Evolutionary conservation across 805 yeast species (phyloP).

Genomic region (Cyberlindnera xylosilytica): DNA sequence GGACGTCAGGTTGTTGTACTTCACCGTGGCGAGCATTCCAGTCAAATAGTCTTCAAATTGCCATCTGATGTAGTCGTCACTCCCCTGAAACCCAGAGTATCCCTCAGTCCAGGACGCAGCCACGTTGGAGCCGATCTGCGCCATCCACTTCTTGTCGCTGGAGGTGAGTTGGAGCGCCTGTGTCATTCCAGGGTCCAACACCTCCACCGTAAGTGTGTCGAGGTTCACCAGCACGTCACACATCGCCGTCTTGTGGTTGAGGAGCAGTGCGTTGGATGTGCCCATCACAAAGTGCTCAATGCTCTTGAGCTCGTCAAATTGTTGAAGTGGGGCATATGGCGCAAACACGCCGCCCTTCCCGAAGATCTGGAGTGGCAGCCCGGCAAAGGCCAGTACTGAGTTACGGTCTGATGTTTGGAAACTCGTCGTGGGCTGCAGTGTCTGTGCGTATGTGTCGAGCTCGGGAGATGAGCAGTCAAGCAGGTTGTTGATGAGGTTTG

Average conservation of each 20-base stretch:
- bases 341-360: constrained; percentile 84
- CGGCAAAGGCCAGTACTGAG: constrained; percentile 76
- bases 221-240: constrained; percentile 74
- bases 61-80: constrained; percentile 84
- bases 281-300: constrained; percentile 75
- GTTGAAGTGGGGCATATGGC: constrained; percentile 94
- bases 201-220: constrained; percentile 48
- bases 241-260: constrained; percentile 56
- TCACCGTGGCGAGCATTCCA: constrained; percentile 68
- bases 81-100: constrained; percentile 56
- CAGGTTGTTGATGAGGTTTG: constrained; percentile 69
- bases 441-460: constrained; percentile 49
- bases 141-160: constrained; percentile 76
- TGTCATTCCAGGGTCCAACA: constrained; percentile 41
- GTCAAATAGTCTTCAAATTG: constrained; percentile 88
- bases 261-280: constrained; percentile 77
- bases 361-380: constrained; percentile 83
- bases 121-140: constrained; percentile 44
- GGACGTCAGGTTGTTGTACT: constrained; percentile 58
- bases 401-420: constrained; percentile 74
- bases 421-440: constrained; percentile 56
- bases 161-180: constrained; percentile 45
- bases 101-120: constrained; percentile 33
- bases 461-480: constrained; percentile 79
- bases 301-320: constrained; percentile 66